Evolutionary conservation across 148 eudicot genomes (phyloP).

Genomic region (Chenopodium formosanum): DNA sequence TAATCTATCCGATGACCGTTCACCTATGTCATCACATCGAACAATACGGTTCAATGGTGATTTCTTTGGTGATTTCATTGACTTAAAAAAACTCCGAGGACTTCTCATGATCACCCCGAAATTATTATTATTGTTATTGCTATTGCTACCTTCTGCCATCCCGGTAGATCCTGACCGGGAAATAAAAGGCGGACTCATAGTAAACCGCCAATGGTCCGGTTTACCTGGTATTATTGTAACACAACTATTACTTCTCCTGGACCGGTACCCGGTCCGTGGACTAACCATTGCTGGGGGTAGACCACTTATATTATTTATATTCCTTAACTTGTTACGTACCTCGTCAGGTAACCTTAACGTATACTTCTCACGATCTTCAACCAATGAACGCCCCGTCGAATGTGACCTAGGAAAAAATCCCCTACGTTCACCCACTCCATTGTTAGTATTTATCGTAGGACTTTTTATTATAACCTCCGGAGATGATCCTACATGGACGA

Average conservation of each 20-base stretch:
- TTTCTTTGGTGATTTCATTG: slow-evolving; percentile 22
- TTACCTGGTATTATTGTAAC: not conserved
- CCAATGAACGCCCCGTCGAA: slow-evolving; percentile 37
- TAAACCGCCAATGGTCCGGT: slow-evolving; percentile 32
- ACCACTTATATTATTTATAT: slow-evolving; percentile 9
- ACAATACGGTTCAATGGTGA: slow-evolving; percentile 14
- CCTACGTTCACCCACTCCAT: not conserved
- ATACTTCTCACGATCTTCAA: slow-evolving; percentile 32
- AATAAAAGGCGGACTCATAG: slow-evolving; percentile 35
- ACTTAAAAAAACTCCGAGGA: slow-evolving; percentile 18
- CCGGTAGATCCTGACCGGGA: slow-evolving; percentile 20
- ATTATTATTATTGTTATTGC: not conserved
- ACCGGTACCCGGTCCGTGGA: slow-evolving; percentile 30
- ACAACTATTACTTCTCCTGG: slow-evolving; percentile 7
- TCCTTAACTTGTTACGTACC: slow-evolving; percentile 29
- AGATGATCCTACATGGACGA: not conserved
- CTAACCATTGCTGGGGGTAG: slow-evolving; percentile 29
- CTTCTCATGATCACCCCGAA: slow-evolving; percentile 3
- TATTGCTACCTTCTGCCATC: not conserved
- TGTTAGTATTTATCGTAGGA: not conserved
- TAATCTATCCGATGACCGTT: slow-evolving; percentile 28
- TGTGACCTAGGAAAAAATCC: slow-evolving; percentile 31
- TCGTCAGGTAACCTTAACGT: slow-evolving; percentile 38
- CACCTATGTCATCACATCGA: slow-evolving; percentile 25
- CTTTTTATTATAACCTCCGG: slow-evolving; percentile 1